Evolutionary conservation across 192 early-diverging fungal species (phyloP).

Genomic region (Backusella westeae): DNA sequence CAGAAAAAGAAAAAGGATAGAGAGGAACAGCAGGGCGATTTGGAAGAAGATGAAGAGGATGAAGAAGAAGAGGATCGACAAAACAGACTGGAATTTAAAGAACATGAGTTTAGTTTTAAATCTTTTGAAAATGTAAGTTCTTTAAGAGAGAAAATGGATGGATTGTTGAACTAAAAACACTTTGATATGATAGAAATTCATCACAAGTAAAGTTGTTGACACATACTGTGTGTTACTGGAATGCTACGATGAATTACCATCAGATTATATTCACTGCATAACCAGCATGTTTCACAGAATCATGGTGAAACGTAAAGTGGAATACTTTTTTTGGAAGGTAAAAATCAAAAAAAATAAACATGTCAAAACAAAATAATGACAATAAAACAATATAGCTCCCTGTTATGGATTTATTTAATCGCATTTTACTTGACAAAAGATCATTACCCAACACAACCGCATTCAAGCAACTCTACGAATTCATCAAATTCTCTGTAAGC

Average conservation of each 20-base stretch:
- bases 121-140: conserved; percentile 43
- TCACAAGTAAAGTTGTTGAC: conserved; percentile 44
- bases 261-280: conserved; percentile 48
- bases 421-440: conserved; percentile 42
- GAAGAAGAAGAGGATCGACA: conserved; percentile 31
- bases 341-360: not conserved
- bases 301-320: conserved; percentile 53
- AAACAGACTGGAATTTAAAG: conserved; percentile 36
- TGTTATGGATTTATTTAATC: conserved; percentile 60
- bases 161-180: not conserved
- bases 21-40: conserved; percentile 8
- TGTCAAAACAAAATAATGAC: not conserved
- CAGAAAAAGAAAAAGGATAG: conserved; percentile 17
- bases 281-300: conserved; percentile 67
- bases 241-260: conserved; percentile 49
- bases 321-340: conserved; percentile 60
- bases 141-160: not conserved
- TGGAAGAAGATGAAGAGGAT: conserved; percentile 21
- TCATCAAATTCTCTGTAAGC: conserved; percentile 44
- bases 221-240: conserved; percentile 58
- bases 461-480: conserved; percentile 48
- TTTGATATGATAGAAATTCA: conserved; percentile 46
- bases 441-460: conserved; percentile 26
- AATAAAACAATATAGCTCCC: conserved; percentile 41
- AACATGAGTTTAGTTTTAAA: conserved; percentile 50